A percentile compares a stretch with the other conserved stretches of the same genome.
These are phyloP conservation scores for Prunus dulcis DNA, from an alignment of 306 rosid genomes.

Conservation along the genomic window DNA sequence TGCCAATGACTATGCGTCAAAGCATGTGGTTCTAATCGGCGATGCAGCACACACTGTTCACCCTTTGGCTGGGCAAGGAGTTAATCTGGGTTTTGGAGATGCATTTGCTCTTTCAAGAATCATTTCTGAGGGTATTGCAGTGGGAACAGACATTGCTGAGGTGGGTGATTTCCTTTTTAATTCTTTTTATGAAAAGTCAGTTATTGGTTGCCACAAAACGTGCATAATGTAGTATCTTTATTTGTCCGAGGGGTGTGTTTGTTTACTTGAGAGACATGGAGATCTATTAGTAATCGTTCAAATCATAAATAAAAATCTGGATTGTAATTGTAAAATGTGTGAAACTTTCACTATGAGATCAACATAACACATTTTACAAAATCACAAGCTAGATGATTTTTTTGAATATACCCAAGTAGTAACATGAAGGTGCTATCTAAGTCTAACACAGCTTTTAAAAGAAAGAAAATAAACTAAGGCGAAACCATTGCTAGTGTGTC, in stretches of 20 bases:
- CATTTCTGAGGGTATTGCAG: conserved; percentile 75
- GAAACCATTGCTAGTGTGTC: background rate
- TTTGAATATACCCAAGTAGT: background rate
- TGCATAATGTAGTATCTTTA: background rate
- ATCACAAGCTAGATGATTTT: too few species aligned
- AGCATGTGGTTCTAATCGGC: conserved; percentile 70
- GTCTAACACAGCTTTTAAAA: background rate
- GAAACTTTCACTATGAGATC: background rate
- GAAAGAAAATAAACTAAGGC: background rate
- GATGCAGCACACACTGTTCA: conserved; percentile 96
- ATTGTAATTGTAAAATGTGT: background rate
- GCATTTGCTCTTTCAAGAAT: conserved; percentile 70
- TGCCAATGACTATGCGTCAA: conserved; percentile 68
- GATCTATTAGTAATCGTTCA: background rate
- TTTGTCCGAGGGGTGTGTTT: too few species aligned
- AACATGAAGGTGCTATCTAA: background rate
- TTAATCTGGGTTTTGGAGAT: conserved; percentile 89
- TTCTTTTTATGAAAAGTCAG: background rate
- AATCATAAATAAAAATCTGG: background rate
- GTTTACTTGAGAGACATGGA: too few species aligned
- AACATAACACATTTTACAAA: too few species aligned
- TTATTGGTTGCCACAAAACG: background rate
- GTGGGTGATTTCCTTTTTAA: conserved; percentile 33
- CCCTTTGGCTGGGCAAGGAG: conserved; percentile 98
- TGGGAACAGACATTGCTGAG: conserved; percentile 83